Evolutionary conservation across 2,329 filamentous ascomycete species (phyloP), one percentile per base, ranked within the genome.

Genomic region (Ascochyta rabiei): DNA sequence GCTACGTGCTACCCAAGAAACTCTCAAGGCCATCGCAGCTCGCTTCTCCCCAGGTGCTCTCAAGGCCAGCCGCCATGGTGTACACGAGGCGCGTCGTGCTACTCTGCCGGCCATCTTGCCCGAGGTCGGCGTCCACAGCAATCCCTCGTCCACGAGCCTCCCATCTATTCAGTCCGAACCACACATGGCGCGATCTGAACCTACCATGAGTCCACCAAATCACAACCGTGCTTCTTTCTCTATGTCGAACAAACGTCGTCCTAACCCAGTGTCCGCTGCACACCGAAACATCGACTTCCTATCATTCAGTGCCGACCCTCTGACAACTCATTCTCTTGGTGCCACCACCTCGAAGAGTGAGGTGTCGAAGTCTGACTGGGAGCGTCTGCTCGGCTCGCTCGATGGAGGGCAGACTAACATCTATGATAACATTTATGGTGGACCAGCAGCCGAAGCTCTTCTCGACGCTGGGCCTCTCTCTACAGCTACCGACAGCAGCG

Each of bases 381-480:
- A 96, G 72, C 86, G 88, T 1, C 81, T 96, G 0, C 81, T 96
- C 2, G 87, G 89, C 4, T 88, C 88, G 19, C 86, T 96, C 72
- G 91, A 96, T 64, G 87, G 87, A 31, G 90, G 90, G 0, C 84
- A 88, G 61, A 85, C 87, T 48, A 96, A 93, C 68, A 88, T 96
- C n/a, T 95, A 91, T 73, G 88, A 91, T 68, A 88, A 87, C 35
- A 91, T 91, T 50, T 92, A 92, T 63, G 89, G 89, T 33, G 89
- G 89, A 0, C 81, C 83, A 9, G 80, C 80, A 7, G 74, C 72
- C 0, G 74, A 76, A 35, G 72, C 72, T 5, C 70, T 76, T 10
- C 56, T 74, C 28, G 73, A 75, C 38, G 66, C 68, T 23, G 55
- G 67, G 6, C 69, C 69, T 1, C 53, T 70, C 3, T 66, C 72